Evolutionary conservation across 768 basidiomycete genomes (phyloP).

Genomic region (Rhizopogon roseolus): DNA sequence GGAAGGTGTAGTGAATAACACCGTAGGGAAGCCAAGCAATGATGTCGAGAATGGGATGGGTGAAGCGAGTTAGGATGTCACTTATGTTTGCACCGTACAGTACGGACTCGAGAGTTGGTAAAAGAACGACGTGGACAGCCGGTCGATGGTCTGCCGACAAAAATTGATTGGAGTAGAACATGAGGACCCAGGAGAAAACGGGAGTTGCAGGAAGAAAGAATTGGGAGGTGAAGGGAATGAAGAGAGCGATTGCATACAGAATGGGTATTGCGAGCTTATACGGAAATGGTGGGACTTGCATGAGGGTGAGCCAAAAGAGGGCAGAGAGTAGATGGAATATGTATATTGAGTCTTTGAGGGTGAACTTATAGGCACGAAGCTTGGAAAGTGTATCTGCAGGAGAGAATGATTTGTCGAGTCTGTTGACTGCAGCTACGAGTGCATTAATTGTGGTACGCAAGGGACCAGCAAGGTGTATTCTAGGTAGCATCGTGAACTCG

Average conservation of each 20-base stretch:
- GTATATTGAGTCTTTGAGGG: constrained; percentile 54
- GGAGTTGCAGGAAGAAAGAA: constrained; percentile 89
- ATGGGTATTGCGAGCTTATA: constrained; percentile 74
- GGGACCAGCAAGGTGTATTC: constrained; percentile 1
- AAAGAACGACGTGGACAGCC: constrained; percentile 81
- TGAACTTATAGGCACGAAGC: constrained; percentile 54
- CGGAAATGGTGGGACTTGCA: constrained; percentile 66
- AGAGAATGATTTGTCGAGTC: constrained; percentile 75
- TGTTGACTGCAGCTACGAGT: constrained; percentile 54
- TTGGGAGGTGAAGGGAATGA: constrained; percentile 84
- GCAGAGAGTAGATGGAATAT: constrained; percentile 60
- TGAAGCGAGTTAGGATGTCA: constrained; percentile 92
- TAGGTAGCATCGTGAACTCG: background rate
- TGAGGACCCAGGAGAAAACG: constrained; percentile 79
- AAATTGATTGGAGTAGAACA: constrained; percentile 83
- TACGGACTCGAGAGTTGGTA: constrained; percentile 92
- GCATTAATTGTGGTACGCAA: constrained; percentile 32
- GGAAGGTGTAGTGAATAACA: constrained; percentile 83
- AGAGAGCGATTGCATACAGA: constrained; percentile 61
- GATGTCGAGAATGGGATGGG: constrained; percentile 88
- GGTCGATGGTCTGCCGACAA: constrained; percentile 77
- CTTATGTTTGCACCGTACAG: constrained; percentile 98
- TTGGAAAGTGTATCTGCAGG: constrained; percentile 60
- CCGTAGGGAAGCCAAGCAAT: constrained; percentile 97
- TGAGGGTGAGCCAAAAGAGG: constrained; percentile 66